Evolutionary conservation across 2,329 filamentous ascomycete genomes (phyloP).

Genomic region (Cladosporium sp.): DNA sequence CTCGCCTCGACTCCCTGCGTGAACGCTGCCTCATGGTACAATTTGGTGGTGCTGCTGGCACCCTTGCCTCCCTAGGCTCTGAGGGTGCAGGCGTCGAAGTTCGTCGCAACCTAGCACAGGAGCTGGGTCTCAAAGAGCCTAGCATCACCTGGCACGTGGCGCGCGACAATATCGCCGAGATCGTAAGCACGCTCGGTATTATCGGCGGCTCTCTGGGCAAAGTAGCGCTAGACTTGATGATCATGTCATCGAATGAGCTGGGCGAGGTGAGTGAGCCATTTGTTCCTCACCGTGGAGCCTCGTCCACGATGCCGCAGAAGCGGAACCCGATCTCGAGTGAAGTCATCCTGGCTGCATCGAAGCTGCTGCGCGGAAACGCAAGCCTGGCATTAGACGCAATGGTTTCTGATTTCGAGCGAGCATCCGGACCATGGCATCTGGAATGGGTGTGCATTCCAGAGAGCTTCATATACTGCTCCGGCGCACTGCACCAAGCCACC

Average conservation of each 20-base stretch:
- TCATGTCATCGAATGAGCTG: conserved; percentile 30
- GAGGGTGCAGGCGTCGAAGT: conserved; percentile 17
- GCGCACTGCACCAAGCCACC: conserved; percentile 24
- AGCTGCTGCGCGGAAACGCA: conserved; percentile 25
- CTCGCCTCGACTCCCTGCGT: conserved; percentile 23
- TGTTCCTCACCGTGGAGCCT: conserved; percentile 50
- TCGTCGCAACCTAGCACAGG: conserved; percentile 20
- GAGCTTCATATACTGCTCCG: conserved; percentile 23
- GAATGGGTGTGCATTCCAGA: conserved; percentile 31
- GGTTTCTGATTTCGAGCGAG: conserved; percentile 30
- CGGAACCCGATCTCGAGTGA: conserved; percentile 30
- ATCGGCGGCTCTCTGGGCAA: conserved; percentile 27
- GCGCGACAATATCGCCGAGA: conserved; percentile 28
- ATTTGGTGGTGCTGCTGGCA: conserved; percentile 31
- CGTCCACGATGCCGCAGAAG: conserved; percentile 53
- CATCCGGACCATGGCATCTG: conserved; percentile 30
- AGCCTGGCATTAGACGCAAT: conserved; percentile 26
- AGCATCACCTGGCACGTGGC: conserved; percentile 31
- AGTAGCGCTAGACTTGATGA: conserved; percentile 26
- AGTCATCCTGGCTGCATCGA: conserved; percentile 26
- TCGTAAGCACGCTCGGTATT: conserved; percentile 24
- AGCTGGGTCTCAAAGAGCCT: conserved; percentile 24
- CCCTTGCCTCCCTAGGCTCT: conserved; percentile 24
- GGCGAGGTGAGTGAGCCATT: conserved; percentile 35
- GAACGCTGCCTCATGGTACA: conserved; percentile 27